Percentiles rank a stretch among this genome's conserved stretches.
Conservation (phyloP, 768 basidiomycete species). For the Russula griseocarnosa region DNA sequence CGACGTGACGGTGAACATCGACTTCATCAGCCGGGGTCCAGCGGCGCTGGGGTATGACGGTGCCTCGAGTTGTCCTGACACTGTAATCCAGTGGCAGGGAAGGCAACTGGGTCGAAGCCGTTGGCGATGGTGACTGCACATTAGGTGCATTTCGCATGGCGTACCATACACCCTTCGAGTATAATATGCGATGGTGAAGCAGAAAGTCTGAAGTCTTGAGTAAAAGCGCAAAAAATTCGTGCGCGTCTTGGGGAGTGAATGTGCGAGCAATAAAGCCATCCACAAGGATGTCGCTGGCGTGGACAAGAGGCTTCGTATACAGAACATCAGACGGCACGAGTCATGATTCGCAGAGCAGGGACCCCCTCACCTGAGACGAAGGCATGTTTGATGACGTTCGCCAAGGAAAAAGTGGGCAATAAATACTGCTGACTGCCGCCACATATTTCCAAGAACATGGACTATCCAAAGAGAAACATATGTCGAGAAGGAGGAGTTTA, state of each 20-base stretch:
- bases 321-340: not conserved
- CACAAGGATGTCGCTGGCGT: conserved; percentile 2
- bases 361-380: not conserved
- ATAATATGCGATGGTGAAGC: not conserved
- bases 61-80: not conserved
- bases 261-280: conserved; percentile 12
- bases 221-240: not conserved
- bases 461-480: not conserved
- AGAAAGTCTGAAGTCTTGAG: conserved; percentile 3
- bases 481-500: not conserved
- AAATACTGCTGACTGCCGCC: not conserved
- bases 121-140: not conserved
- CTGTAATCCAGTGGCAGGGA: conserved; percentile 2
- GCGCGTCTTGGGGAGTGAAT: not conserved
- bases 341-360: not conserved
- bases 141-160: not conserved
- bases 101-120: not conserved
- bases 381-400: not conserved
- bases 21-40: conserved; percentile 5
- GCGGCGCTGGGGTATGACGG: conserved; percentile 16
- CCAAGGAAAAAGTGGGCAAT: not conserved
- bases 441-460: not conserved
- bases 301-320: not conserved
- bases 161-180: not conserved
- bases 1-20: conserved; percentile 9